Conservation (phyloP, 306 rosid genomes). For the Rubus idaeus region DNA sequence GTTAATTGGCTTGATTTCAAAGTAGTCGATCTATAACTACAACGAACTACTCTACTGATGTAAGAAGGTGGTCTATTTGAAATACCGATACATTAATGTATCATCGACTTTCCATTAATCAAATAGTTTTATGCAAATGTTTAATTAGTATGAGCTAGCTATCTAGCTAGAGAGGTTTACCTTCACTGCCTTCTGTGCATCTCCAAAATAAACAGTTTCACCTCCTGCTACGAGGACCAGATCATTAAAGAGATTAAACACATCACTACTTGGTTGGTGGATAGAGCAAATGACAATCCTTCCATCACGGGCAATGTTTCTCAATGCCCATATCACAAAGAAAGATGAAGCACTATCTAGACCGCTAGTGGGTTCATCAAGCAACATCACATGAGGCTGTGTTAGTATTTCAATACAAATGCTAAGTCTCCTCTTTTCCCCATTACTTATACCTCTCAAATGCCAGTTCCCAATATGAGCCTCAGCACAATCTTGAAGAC, state of each 20-base stretch:
- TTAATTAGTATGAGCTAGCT: no score
- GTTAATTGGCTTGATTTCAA: no score
- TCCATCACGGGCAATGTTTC: slow-evolving; percentile 25
- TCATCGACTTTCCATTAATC: no score
- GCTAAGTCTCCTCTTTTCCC: slow-evolving; percentile 29
- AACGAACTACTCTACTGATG: no score
- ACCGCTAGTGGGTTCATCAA: slow-evolving; percentile 33
- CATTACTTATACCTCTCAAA: slow-evolving; percentile 31
- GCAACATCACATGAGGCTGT: slow-evolving; percentile 25
- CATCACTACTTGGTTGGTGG: slow-evolving; percentile 30
- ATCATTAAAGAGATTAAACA: slow-evolving; percentile 29
- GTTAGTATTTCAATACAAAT: slow-evolving; percentile 23
- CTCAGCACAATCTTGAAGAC: slow-evolving; percentile 26
- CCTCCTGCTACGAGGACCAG: slow-evolving; percentile 26
- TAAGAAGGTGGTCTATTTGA: no score
- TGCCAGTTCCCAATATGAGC: slow-evolving; percentile 34
- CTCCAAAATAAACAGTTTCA: slow-evolving; percentile 32
- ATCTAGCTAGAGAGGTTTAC: neutral
- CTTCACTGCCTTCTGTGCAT: slow-evolving; percentile 22
- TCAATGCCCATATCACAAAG: slow-evolving; percentile 29
- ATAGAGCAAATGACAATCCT: slow-evolving; percentile 27
- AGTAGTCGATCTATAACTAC: no score
- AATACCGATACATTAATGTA: no score
- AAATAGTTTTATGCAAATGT: neutral
- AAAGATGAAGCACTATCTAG: slow-evolving; percentile 33